These are phyloP conservation scores for Phyllosticta capitalensis DNA, from an alignment of 2,329 filamentous ascomycete genomes.

Conservation along the genomic window DNA sequence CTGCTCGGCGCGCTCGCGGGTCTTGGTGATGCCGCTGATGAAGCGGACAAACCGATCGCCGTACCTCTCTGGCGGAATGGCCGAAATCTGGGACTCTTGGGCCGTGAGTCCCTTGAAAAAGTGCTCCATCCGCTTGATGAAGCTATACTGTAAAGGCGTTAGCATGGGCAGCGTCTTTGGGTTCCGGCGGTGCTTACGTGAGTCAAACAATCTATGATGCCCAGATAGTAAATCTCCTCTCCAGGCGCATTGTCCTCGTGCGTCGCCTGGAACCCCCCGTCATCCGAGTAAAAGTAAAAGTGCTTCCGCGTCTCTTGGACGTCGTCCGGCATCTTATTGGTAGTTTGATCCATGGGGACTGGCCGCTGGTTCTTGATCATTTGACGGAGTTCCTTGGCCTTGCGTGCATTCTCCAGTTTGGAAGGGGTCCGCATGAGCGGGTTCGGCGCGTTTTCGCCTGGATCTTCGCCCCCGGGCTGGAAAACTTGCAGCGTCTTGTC, in stretches of 20 bases:
- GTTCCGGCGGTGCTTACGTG: slow-evolving; percentile 55
- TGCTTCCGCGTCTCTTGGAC: slow-evolving; percentile 56
- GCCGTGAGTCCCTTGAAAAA: slow-evolving; percentile 90
- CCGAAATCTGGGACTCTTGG: slow-evolving; percentile 81
- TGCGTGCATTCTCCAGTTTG: slow-evolving; percentile 82
- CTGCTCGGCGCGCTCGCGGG: slow-evolving; percentile 68
- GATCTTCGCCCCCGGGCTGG: slow-evolving; percentile 67
- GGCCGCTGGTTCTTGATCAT: slow-evolving; percentile 90
- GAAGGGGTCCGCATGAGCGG: slow-evolving; percentile 82
- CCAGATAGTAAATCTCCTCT: slow-evolving; percentile 94
- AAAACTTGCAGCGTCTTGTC: slow-evolving; percentile 90
- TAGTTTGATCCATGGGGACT: slow-evolving; percentile 77
- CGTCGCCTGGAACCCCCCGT: slow-evolving; percentile 86
- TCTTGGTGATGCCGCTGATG: slow-evolving; percentile 84
- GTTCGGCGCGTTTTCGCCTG: slow-evolving; percentile 44
- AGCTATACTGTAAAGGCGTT: slow-evolving; percentile 59
- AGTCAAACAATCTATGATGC: slow-evolving; percentile 96
- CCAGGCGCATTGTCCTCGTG: slow-evolving; percentile 78
- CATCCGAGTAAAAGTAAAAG: slow-evolving; percentile 85
- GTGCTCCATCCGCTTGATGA: slow-evolving; percentile 89
- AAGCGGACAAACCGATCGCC: slow-evolving; percentile 92
- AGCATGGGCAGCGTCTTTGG: not conserved
- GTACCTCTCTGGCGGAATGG: slow-evolving; percentile 80
- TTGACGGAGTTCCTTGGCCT: slow-evolving; percentile 81
- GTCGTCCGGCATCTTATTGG: slow-evolving; percentile 82